A percentile compares a stretch with the other conserved stretches of the same genome.
Conservation (phyloP, 2,329 filamentous ascomycete species). For the Penicillium sp. region DNA sequence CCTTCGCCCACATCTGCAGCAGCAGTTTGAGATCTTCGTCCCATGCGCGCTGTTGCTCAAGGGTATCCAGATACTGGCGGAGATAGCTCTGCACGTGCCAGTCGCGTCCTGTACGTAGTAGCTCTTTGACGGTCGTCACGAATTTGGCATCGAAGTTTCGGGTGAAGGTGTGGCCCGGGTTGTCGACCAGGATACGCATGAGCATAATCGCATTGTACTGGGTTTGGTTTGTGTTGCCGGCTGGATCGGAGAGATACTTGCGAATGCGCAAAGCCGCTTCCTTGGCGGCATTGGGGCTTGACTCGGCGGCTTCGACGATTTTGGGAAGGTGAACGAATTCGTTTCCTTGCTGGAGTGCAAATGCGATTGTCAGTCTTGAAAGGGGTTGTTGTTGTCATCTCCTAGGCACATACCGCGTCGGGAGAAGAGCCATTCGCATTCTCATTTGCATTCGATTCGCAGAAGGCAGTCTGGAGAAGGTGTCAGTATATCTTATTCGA, state of each 20-base stretch:
- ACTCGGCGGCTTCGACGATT: slow-evolving; percentile 94
- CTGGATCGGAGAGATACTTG: slow-evolving; percentile 75
- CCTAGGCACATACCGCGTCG: slow-evolving; percentile 47
- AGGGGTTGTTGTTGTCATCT: not conserved
- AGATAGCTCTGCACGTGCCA: slow-evolving; percentile 79
- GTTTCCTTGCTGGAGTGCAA: slow-evolving; percentile 60
- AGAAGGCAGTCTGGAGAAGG: slow-evolving; percentile 67
- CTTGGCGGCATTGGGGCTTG: slow-evolving; percentile 78
- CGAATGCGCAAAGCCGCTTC: slow-evolving; percentile 79
- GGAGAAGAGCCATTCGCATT: slow-evolving; percentile 47
- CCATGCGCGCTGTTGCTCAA: slow-evolving; percentile 68
- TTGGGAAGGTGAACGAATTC: slow-evolving; percentile 89
- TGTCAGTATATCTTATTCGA: slow-evolving; percentile 7
- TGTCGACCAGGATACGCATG: slow-evolving; percentile 84
- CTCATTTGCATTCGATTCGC: slow-evolving; percentile 61
- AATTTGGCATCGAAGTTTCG: slow-evolving; percentile 85
- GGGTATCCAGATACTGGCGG: slow-evolving; percentile 78
- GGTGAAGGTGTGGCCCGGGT: slow-evolving; percentile 89
- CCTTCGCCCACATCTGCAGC: slow-evolving; percentile 83
- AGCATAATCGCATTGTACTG: slow-evolving; percentile 99
- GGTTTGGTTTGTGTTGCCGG: slow-evolving; percentile 63
- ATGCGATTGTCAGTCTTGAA: slow-evolving; percentile 3
- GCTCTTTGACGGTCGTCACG: slow-evolving; percentile 69
- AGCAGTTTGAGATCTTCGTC: slow-evolving; percentile 73
- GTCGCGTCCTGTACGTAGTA: slow-evolving; percentile 71